Percentiles rank a stretch among this genome's conserved stretches.
phyloP scores from a whole-genome alignment of 2,329 filamentous ascomycete genomes.

The Diaporthe sp. region DNA sequence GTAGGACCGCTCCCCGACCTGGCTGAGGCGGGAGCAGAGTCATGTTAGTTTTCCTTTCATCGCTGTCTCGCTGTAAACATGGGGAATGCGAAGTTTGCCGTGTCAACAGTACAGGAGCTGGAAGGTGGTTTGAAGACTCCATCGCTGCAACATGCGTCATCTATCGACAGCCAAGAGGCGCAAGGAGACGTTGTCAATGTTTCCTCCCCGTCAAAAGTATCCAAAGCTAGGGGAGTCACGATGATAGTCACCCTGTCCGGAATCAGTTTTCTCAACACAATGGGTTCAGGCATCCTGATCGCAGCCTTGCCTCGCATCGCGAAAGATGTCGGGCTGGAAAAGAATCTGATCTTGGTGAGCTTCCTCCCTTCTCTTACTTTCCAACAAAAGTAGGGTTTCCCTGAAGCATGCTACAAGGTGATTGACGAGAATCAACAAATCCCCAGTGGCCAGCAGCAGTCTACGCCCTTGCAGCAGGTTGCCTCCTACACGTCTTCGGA shows the following conservation, averaged over 20 bases:
- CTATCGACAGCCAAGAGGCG: neutral
- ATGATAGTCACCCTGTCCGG: slow-evolving; percentile 51
- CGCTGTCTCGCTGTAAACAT: neutral
- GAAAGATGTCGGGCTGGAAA: slow-evolving; percentile 48
- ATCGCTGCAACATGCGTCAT: slow-evolving; percentile 14
- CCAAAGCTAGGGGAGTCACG: slow-evolving; percentile 44
- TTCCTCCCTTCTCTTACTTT: neutral
- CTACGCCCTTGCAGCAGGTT: slow-evolving; percentile 43
- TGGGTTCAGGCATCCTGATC: slow-evolving; percentile 53
- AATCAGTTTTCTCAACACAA: slow-evolving; percentile 52
- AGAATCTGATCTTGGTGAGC: slow-evolving; percentile 45
- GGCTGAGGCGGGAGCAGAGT: neutral
- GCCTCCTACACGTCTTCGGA: slow-evolving; percentile 51
- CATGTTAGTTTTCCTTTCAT: neutral
- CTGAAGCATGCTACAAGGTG: neutral
- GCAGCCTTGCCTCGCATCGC: slow-evolving; percentile 54
- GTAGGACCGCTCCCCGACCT: neutral
- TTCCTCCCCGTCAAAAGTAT: slow-evolving; percentile 34
- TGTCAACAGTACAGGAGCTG: neutral
- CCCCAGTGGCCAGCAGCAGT: slow-evolving; percentile 44
- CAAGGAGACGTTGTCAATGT: neutral
- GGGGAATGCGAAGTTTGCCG: neutral
- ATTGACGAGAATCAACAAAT: neutral
- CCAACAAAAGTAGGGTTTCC: neutral
- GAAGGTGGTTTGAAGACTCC: neutral